Percentiles rank a stretch among this genome's conserved stretches.
Evolutionary conservation across 352 stramenopile species (phyloP).

Genomic region (Phytophthora megakarya): DNA sequence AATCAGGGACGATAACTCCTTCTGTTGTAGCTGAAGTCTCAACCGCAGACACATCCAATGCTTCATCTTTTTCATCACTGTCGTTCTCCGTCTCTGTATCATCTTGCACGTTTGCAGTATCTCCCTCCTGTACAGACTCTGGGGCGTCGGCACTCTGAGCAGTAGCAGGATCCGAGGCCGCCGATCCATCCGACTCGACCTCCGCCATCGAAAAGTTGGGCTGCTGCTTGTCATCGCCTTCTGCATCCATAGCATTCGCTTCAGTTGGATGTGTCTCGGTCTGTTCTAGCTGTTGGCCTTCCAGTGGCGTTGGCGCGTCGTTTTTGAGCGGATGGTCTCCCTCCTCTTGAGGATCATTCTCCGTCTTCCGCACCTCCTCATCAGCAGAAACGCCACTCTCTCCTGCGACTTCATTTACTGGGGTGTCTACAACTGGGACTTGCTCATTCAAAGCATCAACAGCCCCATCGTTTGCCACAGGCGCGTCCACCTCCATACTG

Average conservation of each 20-base stretch:
- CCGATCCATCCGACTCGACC: background rate
- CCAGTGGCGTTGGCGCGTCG: slow-evolving; percentile 1
- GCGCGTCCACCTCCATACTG: slow-evolving; percentile 26
- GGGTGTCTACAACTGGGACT: background rate
- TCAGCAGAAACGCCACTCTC: background rate
- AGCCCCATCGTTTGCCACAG: slow-evolving; percentile 1
- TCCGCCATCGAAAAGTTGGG: slow-evolving; percentile 6
- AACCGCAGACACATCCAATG: background rate
- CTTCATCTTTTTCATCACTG: slow-evolving; percentile 1
- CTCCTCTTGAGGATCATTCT: slow-evolving; percentile 1
- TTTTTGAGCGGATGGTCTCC: slow-evolving; percentile 1
- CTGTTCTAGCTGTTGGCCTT: background rate
- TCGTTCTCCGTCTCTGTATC: background rate
- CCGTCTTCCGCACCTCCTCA: background rate
- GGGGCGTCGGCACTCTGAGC: background rate
- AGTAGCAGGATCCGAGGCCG: background rate
- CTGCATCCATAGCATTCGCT: background rate
- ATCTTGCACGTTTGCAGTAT: background rate
- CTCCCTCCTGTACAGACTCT: background rate
- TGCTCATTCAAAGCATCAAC: background rate
- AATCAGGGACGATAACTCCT: background rate
- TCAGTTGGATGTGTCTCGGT: background rate
- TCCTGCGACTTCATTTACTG: background rate
- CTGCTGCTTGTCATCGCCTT: background rate
- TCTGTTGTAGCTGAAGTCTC: background rate